These are phyloP conservation scores for Arabidopsis arenosa DNA, from an alignment of 345 rosid genomes.

Conservation along the genomic window DNA sequence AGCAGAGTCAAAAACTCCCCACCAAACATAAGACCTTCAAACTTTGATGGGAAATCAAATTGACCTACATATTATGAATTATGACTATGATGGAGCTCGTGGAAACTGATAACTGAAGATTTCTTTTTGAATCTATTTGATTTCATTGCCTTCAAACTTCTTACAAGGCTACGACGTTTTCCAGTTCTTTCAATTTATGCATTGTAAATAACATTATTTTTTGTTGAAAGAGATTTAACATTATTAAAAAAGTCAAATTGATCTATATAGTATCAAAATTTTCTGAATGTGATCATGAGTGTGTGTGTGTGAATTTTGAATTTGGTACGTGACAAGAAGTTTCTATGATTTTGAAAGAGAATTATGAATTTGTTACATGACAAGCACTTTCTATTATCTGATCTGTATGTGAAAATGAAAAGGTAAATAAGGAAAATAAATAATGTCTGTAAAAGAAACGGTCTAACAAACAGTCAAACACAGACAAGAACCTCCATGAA, in stretches of 20 bases:
- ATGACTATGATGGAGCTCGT: no score
- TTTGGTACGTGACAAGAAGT: background rate
- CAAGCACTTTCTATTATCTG: background rate
- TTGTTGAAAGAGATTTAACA: background rate
- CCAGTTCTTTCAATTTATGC: no score
- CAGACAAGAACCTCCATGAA: background rate
- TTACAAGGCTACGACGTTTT: background rate
- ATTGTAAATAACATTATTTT: no score
- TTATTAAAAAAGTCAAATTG: no score
- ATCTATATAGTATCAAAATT: no score
- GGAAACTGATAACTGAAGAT: no score
- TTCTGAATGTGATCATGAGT: no score
- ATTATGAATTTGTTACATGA: background rate
- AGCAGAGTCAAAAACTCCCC: slow-evolving; percentile 2
- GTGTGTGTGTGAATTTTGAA: background rate
- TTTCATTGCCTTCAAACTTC: no score
- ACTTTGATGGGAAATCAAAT: background rate
- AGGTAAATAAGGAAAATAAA: background rate
- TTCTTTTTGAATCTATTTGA: no score
- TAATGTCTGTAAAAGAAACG: slow-evolving; percentile 9
- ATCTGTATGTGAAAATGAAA: background rate
- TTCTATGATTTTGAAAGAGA: background rate
- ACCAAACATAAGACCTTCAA: slow-evolving; percentile 3
- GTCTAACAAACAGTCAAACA: slow-evolving; percentile 30
- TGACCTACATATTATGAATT: background rate